phyloP scores from a whole-genome alignment of 805 yeast genomes.

The Wickerhamiella occidentalis region DNA sequence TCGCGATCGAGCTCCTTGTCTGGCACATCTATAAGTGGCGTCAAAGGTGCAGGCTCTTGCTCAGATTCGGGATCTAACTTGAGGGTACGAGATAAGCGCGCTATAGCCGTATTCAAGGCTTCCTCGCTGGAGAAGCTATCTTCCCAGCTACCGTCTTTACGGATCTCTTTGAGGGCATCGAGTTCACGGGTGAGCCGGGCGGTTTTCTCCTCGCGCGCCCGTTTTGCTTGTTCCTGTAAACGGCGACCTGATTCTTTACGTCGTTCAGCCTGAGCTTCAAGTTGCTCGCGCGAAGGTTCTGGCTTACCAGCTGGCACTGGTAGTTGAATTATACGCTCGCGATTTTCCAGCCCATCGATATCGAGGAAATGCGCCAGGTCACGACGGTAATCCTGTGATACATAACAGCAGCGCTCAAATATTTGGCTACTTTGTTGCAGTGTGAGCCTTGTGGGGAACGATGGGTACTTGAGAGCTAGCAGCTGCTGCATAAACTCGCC shows the following conservation, averaged over 20 bases:
- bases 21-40: conserved; percentile 68
- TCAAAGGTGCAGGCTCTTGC: conserved; percentile 41
- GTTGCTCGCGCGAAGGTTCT: conserved; percentile 74
- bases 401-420: conserved; percentile 66
- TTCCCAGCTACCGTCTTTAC: conserved; percentile 16
- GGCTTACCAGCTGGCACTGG: conserved; percentile 56
- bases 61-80: conserved; percentile 18
- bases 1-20: conserved; percentile 74
- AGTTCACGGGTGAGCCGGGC: conserved; percentile 70
- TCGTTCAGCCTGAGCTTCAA: conserved; percentile 61
- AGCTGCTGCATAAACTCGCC: conserved; percentile 49
- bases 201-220: conserved; percentile 65
- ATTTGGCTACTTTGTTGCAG: conserved; percentile 52
- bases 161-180: conserved; percentile 33
- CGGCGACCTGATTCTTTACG: conserved; percentile 76
- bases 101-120: conserved; percentile 53
- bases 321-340: conserved; percentile 73
- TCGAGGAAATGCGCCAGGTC: conserved; percentile 50
- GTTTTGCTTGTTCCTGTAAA: conserved; percentile 86
- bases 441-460: conserved; percentile 66
- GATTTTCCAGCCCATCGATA: conserved; percentile 48
- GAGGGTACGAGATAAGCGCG: neutral
- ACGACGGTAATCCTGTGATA: conserved; percentile 51
- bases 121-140: conserved; percentile 24
- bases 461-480: conserved; percentile 75